phyloP scores from a whole-genome alignment of 2,329 filamentous ascomycete species.

The Geoglossum cookeanum region DNA sequence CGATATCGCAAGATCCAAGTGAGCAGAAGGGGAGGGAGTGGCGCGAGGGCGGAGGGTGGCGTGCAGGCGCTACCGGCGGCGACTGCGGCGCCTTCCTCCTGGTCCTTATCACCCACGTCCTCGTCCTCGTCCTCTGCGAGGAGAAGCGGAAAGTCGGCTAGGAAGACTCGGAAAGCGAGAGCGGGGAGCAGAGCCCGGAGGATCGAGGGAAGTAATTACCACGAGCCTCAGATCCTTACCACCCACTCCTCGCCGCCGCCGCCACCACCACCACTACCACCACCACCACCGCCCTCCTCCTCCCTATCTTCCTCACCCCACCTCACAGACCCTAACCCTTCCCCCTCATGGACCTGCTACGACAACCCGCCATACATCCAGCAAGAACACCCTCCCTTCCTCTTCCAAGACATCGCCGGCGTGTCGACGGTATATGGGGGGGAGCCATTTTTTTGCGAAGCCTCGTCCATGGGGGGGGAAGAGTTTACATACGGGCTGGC shows the following conservation, averaged over 20 bases:
- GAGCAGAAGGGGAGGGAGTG: neutral
- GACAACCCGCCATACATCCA: neutral
- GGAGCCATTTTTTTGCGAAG: neutral
- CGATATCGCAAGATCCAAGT: conserved; percentile 40
- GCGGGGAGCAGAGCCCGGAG: neutral
- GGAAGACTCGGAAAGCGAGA: neutral
- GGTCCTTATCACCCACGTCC: no score
- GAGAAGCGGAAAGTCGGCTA: neutral
- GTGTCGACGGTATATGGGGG: neutral
- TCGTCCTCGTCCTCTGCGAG: neutral
- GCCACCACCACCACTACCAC: no score
- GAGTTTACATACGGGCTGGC: no score
- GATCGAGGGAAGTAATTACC: no score
- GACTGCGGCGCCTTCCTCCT: no score
- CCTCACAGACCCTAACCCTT: neutral
- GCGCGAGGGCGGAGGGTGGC: no score
- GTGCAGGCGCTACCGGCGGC: no score
- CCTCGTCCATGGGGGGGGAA: neutral
- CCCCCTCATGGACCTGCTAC: neutral
- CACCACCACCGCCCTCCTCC: no score
- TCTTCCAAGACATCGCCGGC: neutral
- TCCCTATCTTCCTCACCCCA: neutral
- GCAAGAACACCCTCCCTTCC: neutral
- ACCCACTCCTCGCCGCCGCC: no score
- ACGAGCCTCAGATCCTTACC: no score